Percentiles rank a stretch among this genome's conserved stretches.
Conservation (phyloP, 805 yeast genomes). For the Yamadazyma laniorum region DNA sequence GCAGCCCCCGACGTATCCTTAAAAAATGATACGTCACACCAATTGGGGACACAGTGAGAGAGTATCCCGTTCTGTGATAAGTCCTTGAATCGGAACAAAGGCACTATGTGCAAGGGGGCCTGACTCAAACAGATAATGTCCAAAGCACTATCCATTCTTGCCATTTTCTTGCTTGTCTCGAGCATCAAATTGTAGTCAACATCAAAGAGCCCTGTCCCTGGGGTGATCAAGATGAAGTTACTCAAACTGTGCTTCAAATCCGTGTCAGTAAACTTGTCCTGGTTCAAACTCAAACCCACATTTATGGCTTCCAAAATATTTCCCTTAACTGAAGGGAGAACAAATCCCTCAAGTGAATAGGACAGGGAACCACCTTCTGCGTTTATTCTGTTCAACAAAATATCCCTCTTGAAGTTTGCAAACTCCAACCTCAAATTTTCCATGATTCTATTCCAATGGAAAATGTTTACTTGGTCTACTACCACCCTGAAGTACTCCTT, state of each 20-base stretch:
- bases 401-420: slow-evolving; percentile 73
- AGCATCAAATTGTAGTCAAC: slow-evolving; percentile 78
- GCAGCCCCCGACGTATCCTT: slow-evolving; percentile 47
- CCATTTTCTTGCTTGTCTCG: slow-evolving; percentile 70
- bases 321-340: slow-evolving; percentile 86
- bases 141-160: slow-evolving; percentile 78
- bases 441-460: slow-evolving; percentile 92
- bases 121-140: slow-evolving; percentile 87
- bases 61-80: slow-evolving; percentile 40
- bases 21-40: slow-evolving; percentile 96
- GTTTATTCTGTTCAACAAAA: slow-evolving; percentile 44
- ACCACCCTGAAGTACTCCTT: slow-evolving; percentile 88
- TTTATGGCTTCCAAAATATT: slow-evolving; percentile 85
- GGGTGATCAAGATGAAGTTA: slow-evolving; percentile 84
- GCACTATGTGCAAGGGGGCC: slow-evolving; percentile 91
- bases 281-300: slow-evolving; percentile 72
- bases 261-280: slow-evolving; percentile 76
- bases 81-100: slow-evolving; percentile 68
- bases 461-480: slow-evolving; percentile 87
- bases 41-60: slow-evolving; percentile 82
- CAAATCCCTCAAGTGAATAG: slow-evolving; percentile 50
- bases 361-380: slow-evolving; percentile 9
- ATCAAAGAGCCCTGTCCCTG: slow-evolving; percentile 92
- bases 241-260: slow-evolving; percentile 87
- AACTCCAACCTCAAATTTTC: slow-evolving; percentile 81